Evolutionary conservation across 352 stramenopile species (phyloP).

Genomic region (Hyaloperonospora brassicae): DNA sequence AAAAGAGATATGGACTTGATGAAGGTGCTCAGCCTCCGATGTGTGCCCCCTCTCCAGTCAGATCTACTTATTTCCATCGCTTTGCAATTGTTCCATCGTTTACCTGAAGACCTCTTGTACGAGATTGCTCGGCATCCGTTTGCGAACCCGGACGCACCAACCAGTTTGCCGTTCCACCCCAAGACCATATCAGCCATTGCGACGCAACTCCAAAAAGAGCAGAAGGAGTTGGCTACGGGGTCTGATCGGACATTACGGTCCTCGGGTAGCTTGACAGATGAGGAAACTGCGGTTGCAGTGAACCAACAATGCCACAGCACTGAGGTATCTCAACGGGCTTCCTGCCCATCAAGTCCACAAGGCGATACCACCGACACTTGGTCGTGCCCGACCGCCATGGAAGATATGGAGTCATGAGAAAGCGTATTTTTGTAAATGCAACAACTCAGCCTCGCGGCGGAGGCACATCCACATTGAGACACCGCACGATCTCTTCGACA

Average conservation of each 20-base stretch:
- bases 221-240: constrained; percentile 14
- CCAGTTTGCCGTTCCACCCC: constrained; percentile 48
- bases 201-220: constrained; percentile 29
- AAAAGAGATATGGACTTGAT: constrained; percentile 79
- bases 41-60: constrained; percentile 68
- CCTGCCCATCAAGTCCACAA: constrained; percentile 11
- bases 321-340: constrained; percentile 9
- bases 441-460: constrained; percentile 3
- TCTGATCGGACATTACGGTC: constrained; percentile 6
- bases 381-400: constrained; percentile 20
- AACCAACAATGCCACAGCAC: background rate
- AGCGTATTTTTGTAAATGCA: constrained; percentile 26
- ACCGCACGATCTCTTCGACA: too few relatives aligned
- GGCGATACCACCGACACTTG: constrained; percentile 8
- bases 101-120: constrained; percentile 77
- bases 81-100: constrained; percentile 75
- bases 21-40: constrained; percentile 84
- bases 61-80: constrained; percentile 82
- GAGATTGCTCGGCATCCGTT: constrained; percentile 84
- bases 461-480: too few relatives aligned
- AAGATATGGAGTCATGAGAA: constrained; percentile 33
- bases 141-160: constrained; percentile 46
- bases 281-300: constrained; percentile 9
- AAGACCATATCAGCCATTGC: constrained; percentile 46
- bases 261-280: constrained; percentile 6